phyloP scores from a whole-genome alignment of 148 eudicot genomes.

The Chenopodium formosanum region DNA sequence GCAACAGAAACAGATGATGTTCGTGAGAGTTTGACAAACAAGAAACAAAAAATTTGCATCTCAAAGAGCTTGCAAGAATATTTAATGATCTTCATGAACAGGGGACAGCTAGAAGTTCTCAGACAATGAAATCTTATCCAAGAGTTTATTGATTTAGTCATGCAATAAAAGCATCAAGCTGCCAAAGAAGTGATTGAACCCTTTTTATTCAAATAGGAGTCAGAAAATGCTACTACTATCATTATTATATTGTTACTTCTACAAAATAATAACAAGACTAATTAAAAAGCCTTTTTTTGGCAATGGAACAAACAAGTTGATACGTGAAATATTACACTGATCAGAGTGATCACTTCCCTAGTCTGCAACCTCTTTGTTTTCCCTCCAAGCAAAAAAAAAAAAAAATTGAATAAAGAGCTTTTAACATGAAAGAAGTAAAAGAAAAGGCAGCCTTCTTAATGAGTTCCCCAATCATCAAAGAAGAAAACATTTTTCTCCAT shows the following conservation, averaged over 20 bases:
- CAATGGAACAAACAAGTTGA: too few relatives aligned
- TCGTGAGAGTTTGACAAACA: too few relatives aligned
- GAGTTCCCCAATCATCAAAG: neutral
- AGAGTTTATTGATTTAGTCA: neutral
- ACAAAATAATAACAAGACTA: neutral
- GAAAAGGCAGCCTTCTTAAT: neutral
- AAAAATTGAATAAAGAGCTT: neutral
- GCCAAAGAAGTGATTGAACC: neutral
- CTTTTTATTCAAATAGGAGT: neutral
- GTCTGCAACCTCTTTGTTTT: neutral
- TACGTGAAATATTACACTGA: too few relatives aligned
- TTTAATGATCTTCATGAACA: too few relatives aligned
- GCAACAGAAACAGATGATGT: too few relatives aligned
- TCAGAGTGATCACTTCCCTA: neutral
- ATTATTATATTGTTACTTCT: neutral
- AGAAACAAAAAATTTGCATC: neutral
- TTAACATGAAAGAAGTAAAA: neutral
- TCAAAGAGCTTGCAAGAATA: neutral
- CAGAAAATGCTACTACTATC: neutral
- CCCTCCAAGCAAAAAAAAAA: neutral
- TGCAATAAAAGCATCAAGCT: neutral
- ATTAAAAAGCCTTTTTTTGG: neutral
- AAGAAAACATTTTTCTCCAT: neutral
- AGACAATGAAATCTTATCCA: neutral
- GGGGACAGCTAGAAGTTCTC: neutral